Percentiles rank a stretch among this genome's conserved stretches.
These are phyloP conservation scores for Eremothecium cymbalariae DNA, from an alignment of 1,139 yeast genomes.

Conservation along the genomic window DNA sequence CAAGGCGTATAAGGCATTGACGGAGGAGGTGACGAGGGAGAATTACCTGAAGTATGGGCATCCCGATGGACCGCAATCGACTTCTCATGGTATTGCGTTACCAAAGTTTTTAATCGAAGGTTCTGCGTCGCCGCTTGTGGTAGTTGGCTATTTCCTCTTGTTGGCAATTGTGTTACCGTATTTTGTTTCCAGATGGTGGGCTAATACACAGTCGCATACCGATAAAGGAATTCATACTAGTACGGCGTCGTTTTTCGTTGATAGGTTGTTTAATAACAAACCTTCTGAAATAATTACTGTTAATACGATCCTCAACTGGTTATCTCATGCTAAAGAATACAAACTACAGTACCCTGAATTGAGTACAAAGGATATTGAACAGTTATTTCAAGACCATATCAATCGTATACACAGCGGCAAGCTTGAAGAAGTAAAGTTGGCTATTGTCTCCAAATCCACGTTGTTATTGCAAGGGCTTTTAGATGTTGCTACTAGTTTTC, in stretches of 20 bases:
- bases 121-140: slow-evolving; percentile 57
- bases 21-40: slow-evolving; percentile 78
- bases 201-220: slow-evolving; percentile 68
- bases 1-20: slow-evolving; percentile 89
- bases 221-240: slow-evolving; percentile 74
- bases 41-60: slow-evolving; percentile 86
- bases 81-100: slow-evolving; percentile 93
- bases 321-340: slow-evolving; percentile 61
- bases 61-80: slow-evolving; percentile 95
- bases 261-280: slow-evolving; percentile 59
- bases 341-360: slow-evolving; percentile 39
- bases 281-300: slow-evolving; percentile 64
- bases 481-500: slow-evolving; percentile 75
- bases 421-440: slow-evolving; percentile 38
- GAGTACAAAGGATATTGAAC: slow-evolving; percentile 41
- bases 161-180: slow-evolving; percentile 75
- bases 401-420: slow-evolving; percentile 39
- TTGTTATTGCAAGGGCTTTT: slow-evolving; percentile 62
- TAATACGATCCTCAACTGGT: slow-evolving; percentile 50
- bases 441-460: slow-evolving; percentile 57
- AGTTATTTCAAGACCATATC: slow-evolving; percentile 49
- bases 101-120: slow-evolving; percentile 91
- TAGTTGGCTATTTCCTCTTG: slow-evolving; percentile 54
- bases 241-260: slow-evolving; percentile 69
- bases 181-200: slow-evolving; percentile 88